Percentiles rank a stretch among this genome's conserved stretches.
Conservation (phyloP, 1,284 basidiomycete genomes). For the Trichosporon coremiiforme region DNA sequence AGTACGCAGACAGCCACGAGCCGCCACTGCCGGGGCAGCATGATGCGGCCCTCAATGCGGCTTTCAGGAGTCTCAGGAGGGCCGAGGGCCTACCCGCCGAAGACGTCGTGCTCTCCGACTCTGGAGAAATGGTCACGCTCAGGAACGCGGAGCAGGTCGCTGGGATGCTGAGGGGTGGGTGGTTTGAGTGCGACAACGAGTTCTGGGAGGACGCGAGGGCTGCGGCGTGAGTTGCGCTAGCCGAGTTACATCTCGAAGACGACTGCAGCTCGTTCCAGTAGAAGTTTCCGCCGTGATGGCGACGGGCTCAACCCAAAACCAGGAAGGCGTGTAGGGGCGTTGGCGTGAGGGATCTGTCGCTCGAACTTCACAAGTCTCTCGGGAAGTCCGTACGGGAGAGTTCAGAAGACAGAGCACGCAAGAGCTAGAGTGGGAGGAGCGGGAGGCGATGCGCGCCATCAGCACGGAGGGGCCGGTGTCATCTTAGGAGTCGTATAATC, state of each 20-base stretch:
- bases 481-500: slow-evolving; percentile 1
- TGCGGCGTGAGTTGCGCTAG: not conserved
- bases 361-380: not conserved
- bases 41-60: not conserved
- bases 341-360: not conserved
- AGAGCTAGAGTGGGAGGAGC: not conserved
- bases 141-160: not conserved
- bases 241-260: not conserved
- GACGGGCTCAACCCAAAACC: not conserved
- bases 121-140: not conserved
- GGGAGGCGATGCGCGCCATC: no score
- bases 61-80: not conserved
- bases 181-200: slow-evolving; percentile 16
- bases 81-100: not conserved
- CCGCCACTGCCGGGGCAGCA: slow-evolving; percentile 10
- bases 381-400: not conserved
- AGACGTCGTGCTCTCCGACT: not conserved
- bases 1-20: not conserved
- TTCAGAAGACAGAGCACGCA: not conserved
- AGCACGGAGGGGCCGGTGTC: not conserved
- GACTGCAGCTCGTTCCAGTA: not conserved
- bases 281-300: not conserved
- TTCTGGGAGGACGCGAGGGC: not conserved
- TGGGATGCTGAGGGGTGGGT: not conserved
- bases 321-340: not conserved